Base-by-base conservation (phyloP, 257 asterid genomes). In the Solanum etuberosum region DNA sequence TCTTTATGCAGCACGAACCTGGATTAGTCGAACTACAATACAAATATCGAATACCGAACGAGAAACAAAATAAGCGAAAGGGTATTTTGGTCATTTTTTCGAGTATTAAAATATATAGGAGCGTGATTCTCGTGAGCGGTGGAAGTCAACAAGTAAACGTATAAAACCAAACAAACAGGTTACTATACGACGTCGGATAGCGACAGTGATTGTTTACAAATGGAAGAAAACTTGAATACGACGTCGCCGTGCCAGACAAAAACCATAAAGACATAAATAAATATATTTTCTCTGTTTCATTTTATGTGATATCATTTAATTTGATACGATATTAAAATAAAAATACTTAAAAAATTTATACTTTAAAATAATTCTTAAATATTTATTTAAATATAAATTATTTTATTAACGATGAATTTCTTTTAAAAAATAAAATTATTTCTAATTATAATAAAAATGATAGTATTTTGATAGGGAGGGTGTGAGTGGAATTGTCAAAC, bases 191-290 rank as follows among this genome's bases (percentile, higher is more conserved):
- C 42, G 83, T 84, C 46, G 23, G 91, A 86, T n/a, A 46, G 65
- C 2, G 92, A 91, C 89, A 73, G 67, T 84, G 34, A 71, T 32
- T 88, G 61, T 90, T 76, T 68, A 85, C 83, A 46, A 32, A 77
- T 83, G 25, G 87, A 40, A 40, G 46, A 42, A 65, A 35, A 11
- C 38, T 37, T 70, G 88, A 88, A 67, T 82, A 81, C 67, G 90
- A 88, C 73, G 43, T 40, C 25, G 85, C 80, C 85, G 80, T 40
- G 88, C 68, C 13, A 21, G 63, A 78, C 70, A 86, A 61, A 61
- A 46, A 16, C 12, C 25, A 13, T 72, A 61, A 14, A 72, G 6
- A 7, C 21, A 68, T 46, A 48, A 51, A 34, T 72, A 71, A 76
- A 6, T 73, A 21, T 8, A 8, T 11, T 35, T 59, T 0, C 2